Base-by-base conservation (phyloP, 495 filamentous ascomycete species). In the Xylaria nigripes region DNA sequence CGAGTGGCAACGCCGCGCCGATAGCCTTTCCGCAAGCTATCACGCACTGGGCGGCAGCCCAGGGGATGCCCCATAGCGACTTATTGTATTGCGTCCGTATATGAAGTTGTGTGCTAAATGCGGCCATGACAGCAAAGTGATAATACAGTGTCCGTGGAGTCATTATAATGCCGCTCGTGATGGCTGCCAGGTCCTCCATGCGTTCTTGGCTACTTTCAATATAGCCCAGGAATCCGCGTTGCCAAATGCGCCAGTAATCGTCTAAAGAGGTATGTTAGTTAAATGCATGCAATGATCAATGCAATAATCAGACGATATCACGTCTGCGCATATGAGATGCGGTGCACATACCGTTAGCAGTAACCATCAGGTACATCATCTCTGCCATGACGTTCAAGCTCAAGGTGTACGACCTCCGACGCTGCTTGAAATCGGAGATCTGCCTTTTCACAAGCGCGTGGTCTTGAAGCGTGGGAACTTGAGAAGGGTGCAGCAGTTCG, bases 401-500 rank as follows among this genome's bases (percentile, higher is more conserved):
- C 6, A 36, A 13, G 15, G 6, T 36, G 13, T 36, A 12, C 32
- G 32, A 9, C 5, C 2, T 13, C 5, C 32, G 32, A 2, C 32
- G 6, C 10, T 15, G 6, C 32, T 12, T 5, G 32, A 36, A 36
- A 2, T 36, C 32, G 5, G 6, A 5, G 13, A 36, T 13, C 32
- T 36, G 32, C 13, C 10, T 9, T 13, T 12, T 2, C 32, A 36
- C 32, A 12, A 36, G 8, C 32, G 6, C 13, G 13, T 36, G 15
- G 57, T 87, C 72, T 23, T 74, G 75, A 9, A 90, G 61, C 48
- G 70, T 68, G 1, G 86, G 86, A 6, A 90, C 78, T 3, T 70
- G 64, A 45, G 79, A 70, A 0, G 85, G 87, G 42, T 75, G 76
- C 7, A 93, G 76, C n/a, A 93, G 64, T 1, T 80, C 72, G 16